These are phyloP conservation scores for Isabelozyma rhagii DNA, from an alignment of 805 yeast species.

Conservation along the genomic window DNA sequence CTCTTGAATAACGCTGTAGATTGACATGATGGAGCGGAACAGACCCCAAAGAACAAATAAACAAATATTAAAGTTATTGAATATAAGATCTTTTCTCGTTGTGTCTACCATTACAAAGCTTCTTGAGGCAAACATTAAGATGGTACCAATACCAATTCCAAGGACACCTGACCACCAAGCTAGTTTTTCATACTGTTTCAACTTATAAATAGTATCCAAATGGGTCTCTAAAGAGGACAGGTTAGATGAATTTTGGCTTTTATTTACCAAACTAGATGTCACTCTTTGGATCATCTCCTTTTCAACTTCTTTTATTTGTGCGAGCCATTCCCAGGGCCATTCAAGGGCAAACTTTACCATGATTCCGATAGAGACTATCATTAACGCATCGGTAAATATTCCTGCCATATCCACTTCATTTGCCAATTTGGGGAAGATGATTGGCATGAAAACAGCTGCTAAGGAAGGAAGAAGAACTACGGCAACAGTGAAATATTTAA, in stretches of 20 bases:
- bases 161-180: slow-evolving; percentile 23
- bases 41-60: slow-evolving; percentile 33
- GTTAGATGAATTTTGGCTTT: not conserved
- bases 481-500: not conserved
- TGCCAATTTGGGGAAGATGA: not conserved
- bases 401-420: slow-evolving; percentile 15
- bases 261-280: not conserved
- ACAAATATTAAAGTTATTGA: slow-evolving; percentile 34
- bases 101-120: slow-evolving; percentile 22
- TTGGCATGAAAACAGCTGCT: not conserved
- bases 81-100: slow-evolving; percentile 21
- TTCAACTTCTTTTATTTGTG: slow-evolving; percentile 16
- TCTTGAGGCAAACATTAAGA: slow-evolving; percentile 26
- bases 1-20: not conserved
- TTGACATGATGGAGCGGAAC: slow-evolving; percentile 17
- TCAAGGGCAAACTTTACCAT: slow-evolving; percentile 29
- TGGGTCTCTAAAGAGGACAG: not conserved
- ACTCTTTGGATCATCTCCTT: slow-evolving; percentile 3
- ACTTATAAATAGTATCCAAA: slow-evolving; percentile 2
- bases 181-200: slow-evolving; percentile 11
- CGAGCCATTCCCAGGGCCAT: slow-evolving; percentile 44
- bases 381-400: slow-evolving; percentile 28
- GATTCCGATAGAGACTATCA: slow-evolving; percentile 31
- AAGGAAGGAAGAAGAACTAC: slow-evolving; percentile 1
- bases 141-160: slow-evolving; percentile 23